Evolutionary conservation across 2,329 filamentous ascomycete genomes (phyloP), one percentile per base, ranked within the genome.

Genomic region (Tolypocladium ophioglossoides): DNA sequence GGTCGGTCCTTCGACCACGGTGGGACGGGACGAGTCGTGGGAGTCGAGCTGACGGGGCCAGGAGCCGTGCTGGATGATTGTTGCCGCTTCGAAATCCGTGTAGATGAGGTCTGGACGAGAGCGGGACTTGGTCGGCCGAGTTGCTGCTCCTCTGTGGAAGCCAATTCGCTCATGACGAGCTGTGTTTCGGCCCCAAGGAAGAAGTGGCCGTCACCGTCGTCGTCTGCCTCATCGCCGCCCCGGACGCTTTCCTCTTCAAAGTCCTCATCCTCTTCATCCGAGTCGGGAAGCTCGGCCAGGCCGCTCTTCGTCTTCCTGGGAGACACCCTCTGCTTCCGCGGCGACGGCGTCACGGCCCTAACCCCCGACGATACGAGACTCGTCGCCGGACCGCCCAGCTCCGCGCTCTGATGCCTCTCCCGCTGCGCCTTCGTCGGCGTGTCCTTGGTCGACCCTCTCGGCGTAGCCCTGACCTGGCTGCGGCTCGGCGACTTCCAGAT

Each of bases 231-330:
- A 5, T 64, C 62, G 2, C 64, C 60, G 1, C 66, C 66, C 4
- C 32, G 22, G 4, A 12, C 12, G 38, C 27, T 49, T 7, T 50
- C 35, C 30, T 24, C 54, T 44, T 50, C 62, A 52, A 63, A 63
- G 16, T 56, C 59, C 0, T 62, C 61, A 2, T 67, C 67, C 8
- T 76, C 74, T 12, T 73, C 75, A 39, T 79, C 77, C 1, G 77
- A 78, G 55, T 80, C 77, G 0, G 77, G 74, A 34, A 80, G 78
- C 54, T 78, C 75, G 22, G 51, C 55, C 4, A 52, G 14, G 0
- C 35, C 53, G 30, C 30, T 48, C 14, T 18, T 27, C 3, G 41
- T 24, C 11, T 39, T 52, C 16, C n/a, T 35, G 51, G 22, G 18
- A 24, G 37, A 50, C 12, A 16, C 32, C 3, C 48, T 24, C 20